Base-by-base conservation (phyloP, 805 yeast genomes). In the Ogataea nonfermentans region DNA sequence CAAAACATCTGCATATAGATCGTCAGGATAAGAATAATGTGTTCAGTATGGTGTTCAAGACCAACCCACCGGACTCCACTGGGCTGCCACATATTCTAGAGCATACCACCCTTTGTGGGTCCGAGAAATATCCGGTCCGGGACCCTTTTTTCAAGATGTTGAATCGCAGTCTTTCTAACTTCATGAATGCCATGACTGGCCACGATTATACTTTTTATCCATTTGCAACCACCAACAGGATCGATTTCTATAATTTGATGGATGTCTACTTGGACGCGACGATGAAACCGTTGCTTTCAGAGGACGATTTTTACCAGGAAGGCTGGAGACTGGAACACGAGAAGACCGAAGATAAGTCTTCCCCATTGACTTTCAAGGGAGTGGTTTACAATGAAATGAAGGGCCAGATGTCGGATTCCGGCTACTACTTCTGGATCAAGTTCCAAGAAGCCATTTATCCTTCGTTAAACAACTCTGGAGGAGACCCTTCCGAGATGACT, bases 151-250 rank as follows among this genome's bases (percentile, higher is more conserved):
- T 93, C 75, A 91, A 91, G 61, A 93, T 93, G 99, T 70, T 91
- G 43, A 91, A 89, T 61, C 68, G 97, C 48, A 88, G 97, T n/a
- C 67, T 93, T 54, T 81, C 96, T 24, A 93, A 88, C 60, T 93
- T 89, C 63, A 93, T 93, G 99, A 93, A 93, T 60, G 99, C 99
- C 7, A 87, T 93, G 96, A 93, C 99, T 0, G 99, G 95, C 15
- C 90, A 85, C 52, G 98, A 93, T 63, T 90, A 89, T 57, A 93
- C 99, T 0, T 90, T 80, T 62, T 93, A 85, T 55, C 99, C 99
- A 4, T 93, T 93, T 68, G 85, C 98, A 20, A 93, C 99, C 2
- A 91, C 98, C 9, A 93, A 93, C 62, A 60, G 63, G 29, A 76
- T 76, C 39, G 99, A 93, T 59, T 93, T 74, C 60, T 73, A 73